phyloP scores from a whole-genome alignment of 2,329 filamentous ascomycete species.

The Chalaropsis thielavioides region DNA sequence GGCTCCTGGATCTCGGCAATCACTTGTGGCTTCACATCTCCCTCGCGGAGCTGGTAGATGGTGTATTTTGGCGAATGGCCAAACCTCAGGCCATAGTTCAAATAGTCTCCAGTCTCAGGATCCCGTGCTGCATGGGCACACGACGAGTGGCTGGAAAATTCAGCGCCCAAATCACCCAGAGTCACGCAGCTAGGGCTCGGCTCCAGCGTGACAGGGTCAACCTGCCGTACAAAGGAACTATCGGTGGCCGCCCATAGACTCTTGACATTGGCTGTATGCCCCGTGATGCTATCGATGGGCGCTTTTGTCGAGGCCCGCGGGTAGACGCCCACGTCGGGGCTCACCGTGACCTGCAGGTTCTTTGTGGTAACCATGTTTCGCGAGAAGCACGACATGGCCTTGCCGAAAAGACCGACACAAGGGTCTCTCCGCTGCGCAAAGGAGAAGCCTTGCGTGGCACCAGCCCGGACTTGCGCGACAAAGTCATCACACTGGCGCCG shows the following conservation, averaged over 20 bases:
- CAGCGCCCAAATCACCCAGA: slow-evolving; percentile 50
- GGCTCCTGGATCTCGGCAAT: slow-evolving; percentile 48
- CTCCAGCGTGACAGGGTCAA: slow-evolving; percentile 59
- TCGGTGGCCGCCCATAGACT: slow-evolving; percentile 46
- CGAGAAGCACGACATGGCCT: slow-evolving; percentile 49
- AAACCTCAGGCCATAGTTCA: slow-evolving; percentile 66
- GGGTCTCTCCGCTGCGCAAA: slow-evolving; percentile 63
- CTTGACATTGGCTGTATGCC: slow-evolving; percentile 29
- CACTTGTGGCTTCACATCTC: slow-evolving; percentile 52
- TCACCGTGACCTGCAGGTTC: slow-evolving; percentile 54
- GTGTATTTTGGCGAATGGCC: slow-evolving; percentile 46
- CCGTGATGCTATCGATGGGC: slow-evolving; percentile 17
- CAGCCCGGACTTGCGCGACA: slow-evolving; percentile 46
- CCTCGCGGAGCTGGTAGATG: slow-evolving; percentile 49
- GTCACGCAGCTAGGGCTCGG: slow-evolving; percentile 43
- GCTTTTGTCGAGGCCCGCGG: slow-evolving; percentile 23
- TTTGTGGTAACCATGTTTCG: slow-evolving; percentile 25
- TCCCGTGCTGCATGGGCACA: slow-evolving; percentile 60
- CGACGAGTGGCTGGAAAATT: slow-evolving; percentile 51
- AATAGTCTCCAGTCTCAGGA: slow-evolving; percentile 57
- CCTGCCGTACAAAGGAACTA: slow-evolving; percentile 38
- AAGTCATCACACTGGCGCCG: slow-evolving; percentile 51
- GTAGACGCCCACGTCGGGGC: slow-evolving; percentile 44
- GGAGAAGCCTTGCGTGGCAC: slow-evolving; percentile 40
- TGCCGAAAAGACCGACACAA: slow-evolving; percentile 57